Base-by-base conservation (phyloP, 306 rosid species). In the Trifolium dubium region DNA sequence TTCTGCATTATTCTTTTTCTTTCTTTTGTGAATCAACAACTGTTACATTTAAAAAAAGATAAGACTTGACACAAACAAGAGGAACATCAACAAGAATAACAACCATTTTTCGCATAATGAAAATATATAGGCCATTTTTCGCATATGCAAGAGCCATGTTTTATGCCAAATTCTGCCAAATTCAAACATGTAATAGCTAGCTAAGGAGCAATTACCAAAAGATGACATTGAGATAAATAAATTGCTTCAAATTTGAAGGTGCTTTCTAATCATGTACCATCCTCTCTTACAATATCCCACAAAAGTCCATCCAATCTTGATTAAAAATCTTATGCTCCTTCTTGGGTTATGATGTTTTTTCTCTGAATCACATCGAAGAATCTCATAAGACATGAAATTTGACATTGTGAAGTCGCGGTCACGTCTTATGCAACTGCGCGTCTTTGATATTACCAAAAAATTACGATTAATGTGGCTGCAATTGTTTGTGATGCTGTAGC, bases 191-290 rank as follows among this genome's bases (percentile, higher is more conserved):
- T 14, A 46, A 40, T 40, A 46, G 15, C 7, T 46, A n/a, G 23
- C 23, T 23, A 23, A 23, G 23, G 23, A 23, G 23, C 23, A 23
- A 23, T 23, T 23, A 23, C 23, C 23, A 23, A 23, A 23, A 23
- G 3, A 5, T 49, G 17, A 6, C 18, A 14, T 6, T 49, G 8
- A 15, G n/a, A 49, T 49, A 14, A n/a, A 49, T 49, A 49, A 49
- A 49, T 5, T 49, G 6, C n/a, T 0, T 34, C 55, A 66, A 10
- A 80, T 5, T 7, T 47, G 54, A 7, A 82, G 23, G 14, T 50
- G 62, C 71, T n/a, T 83, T 35, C 86, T 78, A 7, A 78, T 37
- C 47, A 74, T 83, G 63, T 83, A 83, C 86, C 86, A 83, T 5
- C 67, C 40, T 74, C 17, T 78, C 80, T 82, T 82, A 14, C 44